phyloP scores from a whole-genome alignment of 1,284 basidiomycete species.

The Boletellus deceptivus region DNA sequence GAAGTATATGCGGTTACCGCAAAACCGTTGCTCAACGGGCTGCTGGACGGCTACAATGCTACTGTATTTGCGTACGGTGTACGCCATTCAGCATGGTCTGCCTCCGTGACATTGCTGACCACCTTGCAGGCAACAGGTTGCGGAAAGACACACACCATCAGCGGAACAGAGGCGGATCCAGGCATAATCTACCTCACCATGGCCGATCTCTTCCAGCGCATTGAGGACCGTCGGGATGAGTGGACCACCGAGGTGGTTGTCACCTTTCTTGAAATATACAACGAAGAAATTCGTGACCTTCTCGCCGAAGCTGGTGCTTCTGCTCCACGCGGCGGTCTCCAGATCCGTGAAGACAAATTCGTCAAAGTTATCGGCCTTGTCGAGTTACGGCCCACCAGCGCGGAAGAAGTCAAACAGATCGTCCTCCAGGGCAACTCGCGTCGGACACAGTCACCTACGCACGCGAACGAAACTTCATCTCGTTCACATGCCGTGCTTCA shows the following conservation, averaged over 20 bases:
- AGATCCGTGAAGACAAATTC: conserved; percentile 88
- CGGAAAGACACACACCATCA: conserved; percentile 97
- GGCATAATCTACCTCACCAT: conserved; percentile 96
- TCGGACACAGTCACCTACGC: conserved; percentile 88
- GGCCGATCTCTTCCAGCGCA: conserved; percentile 90
- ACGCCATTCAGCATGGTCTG: conserved; percentile 36
- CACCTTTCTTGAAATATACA: conserved; percentile 97
- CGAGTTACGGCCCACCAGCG: conserved; percentile 74
- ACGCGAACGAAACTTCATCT: conserved; percentile 92
- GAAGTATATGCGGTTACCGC: conserved; percentile 86
- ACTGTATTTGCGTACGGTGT: conserved; percentile 98
- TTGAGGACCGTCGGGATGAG: conserved; percentile 80
- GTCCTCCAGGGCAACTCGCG: conserved; percentile 85
- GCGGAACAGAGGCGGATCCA: conserved; percentile 81
- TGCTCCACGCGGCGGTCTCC: conserved; percentile 76
- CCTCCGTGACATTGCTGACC: conserved; percentile 16
- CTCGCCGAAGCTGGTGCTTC: conserved; percentile 71
- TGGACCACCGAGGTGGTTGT: conserved; percentile 84
- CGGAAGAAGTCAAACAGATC: conserved; percentile 90
- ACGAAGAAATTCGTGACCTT: conserved; percentile 96
- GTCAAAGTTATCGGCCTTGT: conserved; percentile 87
- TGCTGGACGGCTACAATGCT: conserved; percentile 93
- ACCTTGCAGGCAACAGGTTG: conserved; percentile 85
- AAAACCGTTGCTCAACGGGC: conserved; percentile 75
- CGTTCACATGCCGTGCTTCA: conserved; percentile 95